Conservation (phyloP, 305 asterid species). For the Fraxinus sp. region DNA sequence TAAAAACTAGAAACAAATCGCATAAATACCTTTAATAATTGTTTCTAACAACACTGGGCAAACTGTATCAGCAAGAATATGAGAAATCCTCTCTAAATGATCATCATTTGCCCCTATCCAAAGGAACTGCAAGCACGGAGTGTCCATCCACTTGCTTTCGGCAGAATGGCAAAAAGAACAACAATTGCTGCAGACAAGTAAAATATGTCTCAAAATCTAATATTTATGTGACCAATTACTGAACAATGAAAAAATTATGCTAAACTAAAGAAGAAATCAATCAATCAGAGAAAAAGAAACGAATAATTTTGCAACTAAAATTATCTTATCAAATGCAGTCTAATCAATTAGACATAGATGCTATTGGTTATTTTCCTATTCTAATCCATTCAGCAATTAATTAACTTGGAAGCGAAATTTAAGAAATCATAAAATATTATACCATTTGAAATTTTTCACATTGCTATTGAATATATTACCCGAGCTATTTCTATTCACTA, state of each 20-base stretch:
- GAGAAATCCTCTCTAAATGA: conserved; percentile 56
- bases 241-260: conserved; percentile 10
- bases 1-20: conserved; percentile 21
- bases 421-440: not conserved
- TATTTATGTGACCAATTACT: conserved; percentile 4
- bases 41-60: conserved; percentile 82
- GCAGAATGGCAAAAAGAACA: conserved; percentile 63
- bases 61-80: conserved; percentile 63
- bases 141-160: conserved; percentile 41
- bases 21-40: conserved; percentile 69
- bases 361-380: conserved; percentile 18
- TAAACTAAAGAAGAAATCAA: not conserved
- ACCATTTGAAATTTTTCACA: not conserved
- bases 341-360: not conserved
- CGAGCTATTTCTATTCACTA: not conserved
- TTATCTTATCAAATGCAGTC: conserved; percentile 5
- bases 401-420: not conserved
- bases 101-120: conserved; percentile 53
- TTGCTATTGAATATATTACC: not conserved
- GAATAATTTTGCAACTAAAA: conserved; percentile 6
- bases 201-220: conserved; percentile 17
- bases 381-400: conserved; percentile 16
- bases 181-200: conserved; percentile 57
- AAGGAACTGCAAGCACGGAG: conserved; percentile 77
- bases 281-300: not conserved